phyloP scores from a whole-genome alignment of 106 monocot genomes.

The Xerophyta viscosa region DNA sequence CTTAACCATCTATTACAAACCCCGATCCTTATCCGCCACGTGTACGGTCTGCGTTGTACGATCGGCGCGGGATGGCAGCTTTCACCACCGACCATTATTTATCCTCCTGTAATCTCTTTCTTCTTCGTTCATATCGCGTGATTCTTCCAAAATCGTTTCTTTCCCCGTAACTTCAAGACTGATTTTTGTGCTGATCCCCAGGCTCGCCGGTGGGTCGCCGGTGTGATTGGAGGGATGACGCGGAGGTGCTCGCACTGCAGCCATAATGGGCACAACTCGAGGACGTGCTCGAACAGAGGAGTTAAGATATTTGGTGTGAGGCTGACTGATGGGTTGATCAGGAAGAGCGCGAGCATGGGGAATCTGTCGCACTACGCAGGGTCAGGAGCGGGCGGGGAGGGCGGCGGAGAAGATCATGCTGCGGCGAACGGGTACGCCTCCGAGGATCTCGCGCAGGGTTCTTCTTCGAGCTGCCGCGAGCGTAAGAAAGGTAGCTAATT shows the following conservation, averaged over 20 bases:
- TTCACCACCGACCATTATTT: too few relatives aligned
- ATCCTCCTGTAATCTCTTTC: too few relatives aligned
- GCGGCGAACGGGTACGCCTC: slow-evolving; percentile 70
- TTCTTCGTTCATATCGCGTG: too few relatives aligned
- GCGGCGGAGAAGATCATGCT: slow-evolving; percentile 14
- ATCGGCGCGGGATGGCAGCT: too few relatives aligned
- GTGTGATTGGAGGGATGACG: slow-evolving; percentile 1
- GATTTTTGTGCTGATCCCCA: neutral
- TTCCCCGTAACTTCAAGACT: too few relatives aligned
- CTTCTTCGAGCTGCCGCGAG: slow-evolving; percentile 59
- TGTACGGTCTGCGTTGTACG: too few relatives aligned
- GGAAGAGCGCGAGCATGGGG: slow-evolving; percentile 15
- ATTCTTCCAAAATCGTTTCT: too few relatives aligned
- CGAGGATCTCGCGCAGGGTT: slow-evolving; percentile 69
- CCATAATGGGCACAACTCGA: slow-evolving; percentile 11
- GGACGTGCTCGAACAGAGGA: slow-evolving; percentile 8
- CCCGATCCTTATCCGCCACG: too few relatives aligned
- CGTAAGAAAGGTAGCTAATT: slow-evolving; percentile 91
- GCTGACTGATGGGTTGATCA: slow-evolving; percentile 9
- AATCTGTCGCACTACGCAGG: slow-evolving; percentile 2
- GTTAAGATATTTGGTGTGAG: slow-evolving; percentile 8
- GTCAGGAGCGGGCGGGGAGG: slow-evolving; percentile 23
- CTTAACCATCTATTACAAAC: too few relatives aligned
- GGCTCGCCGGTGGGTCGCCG: neutral
- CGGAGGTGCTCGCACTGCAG: slow-evolving; percentile 6